These are phyloP conservation scores for Nakazawaea ishiwadae DNA, from an alignment of 805 yeast genomes.

Conservation along the genomic window DNA sequence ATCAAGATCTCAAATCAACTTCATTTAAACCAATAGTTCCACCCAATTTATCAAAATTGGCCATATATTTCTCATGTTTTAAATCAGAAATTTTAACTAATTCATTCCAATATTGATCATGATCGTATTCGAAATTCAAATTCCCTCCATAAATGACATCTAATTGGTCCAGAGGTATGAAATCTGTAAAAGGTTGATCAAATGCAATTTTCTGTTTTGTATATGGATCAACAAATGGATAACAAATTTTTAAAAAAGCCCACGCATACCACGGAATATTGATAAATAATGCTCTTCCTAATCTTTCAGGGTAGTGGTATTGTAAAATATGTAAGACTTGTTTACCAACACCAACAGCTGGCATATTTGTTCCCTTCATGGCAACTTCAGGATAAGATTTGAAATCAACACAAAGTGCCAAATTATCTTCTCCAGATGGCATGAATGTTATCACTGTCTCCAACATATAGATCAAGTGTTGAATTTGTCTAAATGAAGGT, in stretches of 20 bases:
- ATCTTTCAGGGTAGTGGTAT: conserved; percentile 95
- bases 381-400: conserved; percentile 63
- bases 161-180: conserved; percentile 76
- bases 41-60: conserved; percentile 71
- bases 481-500: conserved; percentile 87
- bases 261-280: conserved; percentile 94
- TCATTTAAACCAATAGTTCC: conserved; percentile 76
- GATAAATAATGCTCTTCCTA: conserved; percentile 87
- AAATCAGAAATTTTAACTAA: conserved; percentile 55
- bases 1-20: conserved; percentile 53
- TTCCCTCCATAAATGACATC: conserved; percentile 83
- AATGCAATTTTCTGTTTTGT: conserved; percentile 91
- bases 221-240: conserved; percentile 94
- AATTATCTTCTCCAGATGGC: conserved; percentile 95
- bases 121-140: conserved; percentile 80
- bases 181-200: conserved; percentile 81
- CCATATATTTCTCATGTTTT: conserved; percentile 59
- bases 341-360: conserved; percentile 85
- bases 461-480: conserved; percentile 87
- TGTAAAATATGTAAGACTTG: conserved; percentile 92
- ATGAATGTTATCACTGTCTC: conserved; percentile 90
- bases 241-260: conserved; percentile 85
- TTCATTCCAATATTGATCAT: conserved; percentile 73
- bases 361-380: conserved; percentile 65
- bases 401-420: conserved; percentile 89